A percentile compares a stretch with the other conserved stretches of the same genome.
phyloP scores from a whole-genome alignment of 2,329 filamentous ascomycete genomes.

The Aspergillus tamarii region DNA sequence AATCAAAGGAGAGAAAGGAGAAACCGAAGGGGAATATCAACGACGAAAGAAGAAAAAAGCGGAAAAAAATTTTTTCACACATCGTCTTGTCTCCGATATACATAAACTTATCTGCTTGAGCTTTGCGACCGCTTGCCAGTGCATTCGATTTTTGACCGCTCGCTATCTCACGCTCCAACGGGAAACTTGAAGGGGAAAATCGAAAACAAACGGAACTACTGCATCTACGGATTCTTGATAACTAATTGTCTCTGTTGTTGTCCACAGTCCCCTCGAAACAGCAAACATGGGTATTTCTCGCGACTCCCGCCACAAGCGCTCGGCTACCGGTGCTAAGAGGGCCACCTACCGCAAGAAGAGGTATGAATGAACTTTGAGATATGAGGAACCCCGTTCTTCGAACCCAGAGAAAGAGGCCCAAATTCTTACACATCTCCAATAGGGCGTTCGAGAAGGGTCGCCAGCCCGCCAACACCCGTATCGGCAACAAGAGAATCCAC shows the following conservation, averaged over 20 bases:
- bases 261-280: slow-evolving; percentile 57
- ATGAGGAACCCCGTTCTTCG: neutral
- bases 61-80: neutral
- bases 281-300: slow-evolving; percentile 99
- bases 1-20: slow-evolving; percentile 7
- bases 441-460: slow-evolving; percentile 99
- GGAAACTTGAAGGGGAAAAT: neutral
- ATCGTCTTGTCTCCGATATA: slow-evolving; percentile 3
- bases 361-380: slow-evolving; percentile 56
- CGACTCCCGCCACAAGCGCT: slow-evolving; percentile 99
- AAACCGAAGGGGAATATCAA: neutral
- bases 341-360: slow-evolving; percentile 76
- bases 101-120: neutral
- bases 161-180: neutral
- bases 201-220: neutral
- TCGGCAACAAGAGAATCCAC: slow-evolving; percentile 95
- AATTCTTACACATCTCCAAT: slow-evolving; percentile 69
- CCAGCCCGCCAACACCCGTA: slow-evolving; percentile 99
- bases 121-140: neutral
- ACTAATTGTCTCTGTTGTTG: slow-evolving; percentile 2
- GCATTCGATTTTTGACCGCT: slow-evolving; percentile 2
- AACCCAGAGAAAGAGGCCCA: slow-evolving; percentile 3
- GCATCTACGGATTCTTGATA: slow-evolving; percentile 1
- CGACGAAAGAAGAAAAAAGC: neutral
- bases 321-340: slow-evolving; percentile 97